Percentiles rank a stretch among this genome's conserved stretches.
These are phyloP conservation scores for Aspergillus calidoustus DNA, from an alignment of 2,329 filamentous ascomycete species.

Conservation along the genomic window DNA sequence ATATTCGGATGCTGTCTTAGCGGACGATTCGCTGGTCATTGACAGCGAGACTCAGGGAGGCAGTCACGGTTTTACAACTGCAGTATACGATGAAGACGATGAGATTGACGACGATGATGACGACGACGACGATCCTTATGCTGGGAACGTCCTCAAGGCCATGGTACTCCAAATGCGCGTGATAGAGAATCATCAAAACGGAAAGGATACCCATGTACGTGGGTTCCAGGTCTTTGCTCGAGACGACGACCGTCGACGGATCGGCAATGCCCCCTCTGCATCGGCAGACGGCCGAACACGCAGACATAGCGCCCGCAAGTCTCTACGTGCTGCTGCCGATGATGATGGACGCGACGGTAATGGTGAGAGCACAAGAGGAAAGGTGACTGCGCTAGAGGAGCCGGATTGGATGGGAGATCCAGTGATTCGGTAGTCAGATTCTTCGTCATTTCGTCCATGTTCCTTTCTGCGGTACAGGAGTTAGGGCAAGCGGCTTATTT, in stretches of 20 bases:
- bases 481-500: not conserved
- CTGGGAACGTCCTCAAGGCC: constrained; percentile 77
- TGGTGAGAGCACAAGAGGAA: constrained; percentile 32
- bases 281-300: constrained; percentile 37
- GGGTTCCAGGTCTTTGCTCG: constrained; percentile 82
- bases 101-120: constrained; percentile 34
- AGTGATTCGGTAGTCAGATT: constrained; percentile 46
- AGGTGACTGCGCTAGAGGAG: constrained; percentile 43
- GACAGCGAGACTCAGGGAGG: constrained; percentile 20
- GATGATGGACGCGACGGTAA: constrained; percentile 23
- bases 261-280: constrained; percentile 37
- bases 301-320: constrained; percentile 36
- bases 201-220: constrained; percentile 96
- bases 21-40: constrained; percentile 22
- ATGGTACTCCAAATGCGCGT: constrained; percentile 91
- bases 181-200: constrained; percentile 97
- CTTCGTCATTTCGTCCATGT: constrained; percentile 6
- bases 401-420: constrained; percentile 57
- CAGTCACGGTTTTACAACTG: constrained; percentile 32
- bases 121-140: constrained; percentile 47
- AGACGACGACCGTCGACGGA: constrained; percentile 44
- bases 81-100: constrained; percentile 33
- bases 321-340: constrained; percentile 34
- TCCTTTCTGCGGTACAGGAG: constrained; percentile 1
- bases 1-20: constrained; percentile 15